phyloP scores from a whole-genome alignment of 2,329 filamentous ascomycete genomes.

The Aspergillus oerlinghausenensis region DNA sequence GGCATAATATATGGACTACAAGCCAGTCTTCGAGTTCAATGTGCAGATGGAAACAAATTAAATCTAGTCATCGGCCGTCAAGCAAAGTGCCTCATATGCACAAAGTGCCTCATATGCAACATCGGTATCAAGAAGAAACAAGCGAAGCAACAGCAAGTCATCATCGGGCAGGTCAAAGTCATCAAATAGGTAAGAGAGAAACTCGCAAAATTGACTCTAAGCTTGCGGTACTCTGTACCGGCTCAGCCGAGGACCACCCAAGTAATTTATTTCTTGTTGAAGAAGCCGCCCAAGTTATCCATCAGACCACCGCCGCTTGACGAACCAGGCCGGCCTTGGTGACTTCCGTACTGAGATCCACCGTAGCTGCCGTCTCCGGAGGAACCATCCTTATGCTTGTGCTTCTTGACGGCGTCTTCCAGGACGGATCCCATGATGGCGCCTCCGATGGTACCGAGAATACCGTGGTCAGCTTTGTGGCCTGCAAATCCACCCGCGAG shows the following conservation, averaged over 20 bases:
- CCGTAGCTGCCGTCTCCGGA: conserved; percentile 15
- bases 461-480: conserved; percentile 45
- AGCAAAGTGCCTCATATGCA: conserved; percentile 1
- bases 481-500: conserved; percentile 44
- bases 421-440: conserved; percentile 44
- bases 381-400: conserved; percentile 32
- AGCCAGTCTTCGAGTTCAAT: not conserved
- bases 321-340: conserved; percentile 15
- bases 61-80: not conserved
- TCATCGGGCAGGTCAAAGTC: not conserved
- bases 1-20: not conserved
- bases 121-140: conserved; percentile 5
- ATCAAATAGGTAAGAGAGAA: conserved; percentile 3
- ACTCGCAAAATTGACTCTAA: not conserved
- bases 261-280: conserved; percentile 35
- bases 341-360: conserved; percentile 19
- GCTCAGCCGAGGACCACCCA: conserved; percentile 7
- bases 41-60: not conserved
- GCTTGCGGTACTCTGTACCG: conserved; percentile 6
- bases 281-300: conserved; percentile 34
- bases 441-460: conserved; percentile 46
- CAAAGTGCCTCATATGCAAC: conserved; percentile 1
- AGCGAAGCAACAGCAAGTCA: not conserved
- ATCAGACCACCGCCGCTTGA: conserved; percentile 21
- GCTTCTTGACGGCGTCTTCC: conserved; percentile 44